phyloP scores from a whole-genome alignment of 1,284 basidiomycete genomes.

The Gymnopus androsaceus region DNA sequence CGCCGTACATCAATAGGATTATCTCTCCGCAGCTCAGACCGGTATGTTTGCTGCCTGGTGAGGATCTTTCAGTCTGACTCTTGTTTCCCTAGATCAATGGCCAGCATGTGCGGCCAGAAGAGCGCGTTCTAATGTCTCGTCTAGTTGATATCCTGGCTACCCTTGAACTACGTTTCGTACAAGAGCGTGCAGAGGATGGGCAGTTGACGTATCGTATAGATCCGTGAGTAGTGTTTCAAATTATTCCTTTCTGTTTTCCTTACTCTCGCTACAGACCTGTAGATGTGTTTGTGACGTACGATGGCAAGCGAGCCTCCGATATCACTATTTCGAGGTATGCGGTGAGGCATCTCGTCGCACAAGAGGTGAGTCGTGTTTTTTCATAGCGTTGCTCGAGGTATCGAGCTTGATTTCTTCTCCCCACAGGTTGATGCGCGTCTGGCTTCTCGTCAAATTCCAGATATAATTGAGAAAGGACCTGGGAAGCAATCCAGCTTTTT shows the following conservation, averaged over 20 bases:
- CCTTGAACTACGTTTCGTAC: slow-evolving; percentile 86
- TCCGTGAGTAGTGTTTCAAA: slow-evolving; percentile 63
- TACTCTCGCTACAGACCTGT: slow-evolving; percentile 65
- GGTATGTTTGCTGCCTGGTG: slow-evolving; percentile 56
- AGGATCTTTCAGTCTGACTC: slow-evolving; percentile 7
- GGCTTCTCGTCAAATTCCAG: slow-evolving; percentile 58
- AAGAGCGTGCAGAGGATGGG: slow-evolving; percentile 90
- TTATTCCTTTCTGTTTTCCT: slow-evolving; percentile 6
- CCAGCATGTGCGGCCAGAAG: slow-evolving; percentile 84
- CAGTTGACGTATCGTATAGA: slow-evolving; percentile 90
- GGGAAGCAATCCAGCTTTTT: slow-evolving; percentile 31
- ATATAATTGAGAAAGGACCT: slow-evolving; percentile 51
- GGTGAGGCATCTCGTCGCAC: slow-evolving; percentile 87
- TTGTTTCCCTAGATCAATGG: slow-evolving; percentile 79
- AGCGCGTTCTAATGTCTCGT: slow-evolving; percentile 71
- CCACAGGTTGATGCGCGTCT: slow-evolving; percentile 73
- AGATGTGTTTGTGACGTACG: slow-evolving; percentile 95
- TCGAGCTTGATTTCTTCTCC: background rate
- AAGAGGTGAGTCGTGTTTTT: slow-evolving; percentile 70
- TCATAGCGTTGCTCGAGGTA: slow-evolving; percentile 9
- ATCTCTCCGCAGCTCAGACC: slow-evolving; percentile 92
- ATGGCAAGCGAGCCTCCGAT: slow-evolving; percentile 87
- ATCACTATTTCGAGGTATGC: slow-evolving; percentile 88
- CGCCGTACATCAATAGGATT: slow-evolving; percentile 89
- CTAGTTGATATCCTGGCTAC: slow-evolving; percentile 90